Evolutionary conservation across 495 filamentous ascomycete species (phyloP).

Genomic region (Hyphodiscus hymeniophilus): DNA sequence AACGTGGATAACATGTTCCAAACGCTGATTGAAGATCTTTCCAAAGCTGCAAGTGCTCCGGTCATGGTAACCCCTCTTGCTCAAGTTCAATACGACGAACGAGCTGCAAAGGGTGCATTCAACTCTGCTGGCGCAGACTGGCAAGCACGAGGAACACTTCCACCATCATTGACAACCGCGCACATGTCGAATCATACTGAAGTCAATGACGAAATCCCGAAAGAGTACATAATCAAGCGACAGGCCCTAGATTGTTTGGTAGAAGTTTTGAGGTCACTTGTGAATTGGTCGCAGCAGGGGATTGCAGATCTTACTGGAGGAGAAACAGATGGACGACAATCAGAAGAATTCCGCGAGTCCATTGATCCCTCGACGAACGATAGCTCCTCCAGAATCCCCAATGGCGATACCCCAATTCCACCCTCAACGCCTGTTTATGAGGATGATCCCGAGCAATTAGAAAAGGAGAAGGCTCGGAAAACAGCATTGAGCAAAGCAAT

Average conservation of each 20-base stretch:
- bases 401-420: slow-evolving; percentile 50
- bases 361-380: slow-evolving; percentile 54
- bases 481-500: slow-evolving; percentile 84
- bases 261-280: slow-evolving; percentile 77
- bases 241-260: slow-evolving; percentile 83
- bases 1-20: slow-evolving; percentile 97
- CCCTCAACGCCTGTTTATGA: slow-evolving; percentile 70
- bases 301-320: slow-evolving; percentile 50
- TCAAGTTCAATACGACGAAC: slow-evolving; percentile 79
- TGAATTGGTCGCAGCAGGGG: slow-evolving; percentile 83
- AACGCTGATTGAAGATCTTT: slow-evolving; percentile 85
- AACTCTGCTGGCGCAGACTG: slow-evolving; percentile 55
- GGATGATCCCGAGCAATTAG: slow-evolving; percentile 85
- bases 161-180: slow-evolving; percentile 75
- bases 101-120: slow-evolving; percentile 50
- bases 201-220: slow-evolving; percentile 63
- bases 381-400: slow-evolving; percentile 37
- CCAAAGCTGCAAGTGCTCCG: slow-evolving; percentile 68
- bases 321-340: slow-evolving; percentile 50
- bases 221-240: slow-evolving; percentile 81
- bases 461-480: slow-evolving; percentile 88
- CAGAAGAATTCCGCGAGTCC: slow-evolving; percentile 76
- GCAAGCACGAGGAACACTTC: slow-evolving; percentile 75
- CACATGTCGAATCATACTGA: slow-evolving; percentile 48
- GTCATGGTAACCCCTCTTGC: slow-evolving; percentile 65